A percentile compares a stretch with the other conserved stretches of the same genome.
Conservation (phyloP, 73 alveolate genomes). For the Uronychia setigera region DNA sequence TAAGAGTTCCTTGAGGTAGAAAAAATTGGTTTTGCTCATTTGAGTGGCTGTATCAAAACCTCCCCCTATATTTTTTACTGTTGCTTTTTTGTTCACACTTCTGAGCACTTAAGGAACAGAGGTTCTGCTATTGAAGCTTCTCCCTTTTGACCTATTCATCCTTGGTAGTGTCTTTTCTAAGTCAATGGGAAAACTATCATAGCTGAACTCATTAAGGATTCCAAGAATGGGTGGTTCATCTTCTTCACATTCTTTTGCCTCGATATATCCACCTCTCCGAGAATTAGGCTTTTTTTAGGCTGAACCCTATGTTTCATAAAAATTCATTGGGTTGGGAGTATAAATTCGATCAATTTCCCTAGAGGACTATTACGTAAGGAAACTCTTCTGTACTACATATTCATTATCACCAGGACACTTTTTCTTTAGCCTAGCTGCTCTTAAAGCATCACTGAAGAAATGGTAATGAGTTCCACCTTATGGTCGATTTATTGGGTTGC, state of each 20-base stretch:
- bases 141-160: background rate
- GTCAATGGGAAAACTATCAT: no score
- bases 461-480: background rate
- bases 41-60: background rate
- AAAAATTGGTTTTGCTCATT: background rate
- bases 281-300: no score
- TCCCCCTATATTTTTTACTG: background rate
- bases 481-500: background rate
- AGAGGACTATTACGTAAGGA: no score
- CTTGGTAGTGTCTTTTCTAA: background rate
- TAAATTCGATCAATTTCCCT: no score
- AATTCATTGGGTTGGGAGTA: no score
- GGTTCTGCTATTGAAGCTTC: no score
- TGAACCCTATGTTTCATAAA: no score
- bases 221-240: no score
- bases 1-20: background rate
- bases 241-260: no score
- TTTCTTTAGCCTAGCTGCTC: background rate
- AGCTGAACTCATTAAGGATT: no score
- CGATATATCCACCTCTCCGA: no score
- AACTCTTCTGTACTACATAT: no score
- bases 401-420: background rate
- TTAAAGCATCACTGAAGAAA: background rate
- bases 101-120: background rate
- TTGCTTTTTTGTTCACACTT: background rate